Base-by-base conservation (phyloP, 2,329 filamentous ascomycete species). In the Cercospora brassicicola region DNA sequence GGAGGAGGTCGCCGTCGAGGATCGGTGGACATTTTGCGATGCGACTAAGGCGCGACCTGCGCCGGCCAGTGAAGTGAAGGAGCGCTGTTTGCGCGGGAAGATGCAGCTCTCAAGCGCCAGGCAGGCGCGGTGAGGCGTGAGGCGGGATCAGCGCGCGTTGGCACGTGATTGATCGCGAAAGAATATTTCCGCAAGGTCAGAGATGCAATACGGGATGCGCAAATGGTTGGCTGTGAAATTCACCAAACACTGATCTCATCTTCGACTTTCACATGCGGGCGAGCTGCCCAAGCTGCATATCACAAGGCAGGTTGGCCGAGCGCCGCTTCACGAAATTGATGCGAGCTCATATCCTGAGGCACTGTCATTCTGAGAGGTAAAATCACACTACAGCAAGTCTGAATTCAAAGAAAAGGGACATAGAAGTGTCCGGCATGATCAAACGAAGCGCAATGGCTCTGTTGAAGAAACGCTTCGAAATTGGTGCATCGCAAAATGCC, bases 21-120 rank as follows among this genome's bases (percentile, higher is more conserved):
- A 72, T 85, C 84, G 73, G 82, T 77, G 66, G 83, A 80, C 84
- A 85, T 84, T 68, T 63, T 79, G 71, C 31, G 31, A 11, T 23
- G n/a, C 26, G 11, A 61, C 20, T 10, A 26, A 42, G 30, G 45
- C 45, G 45, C 45, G 11, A 51, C 18, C 4, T 13, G 45, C 45
- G 45, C 45, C 20, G 5, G 45, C 11, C 20, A 23, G 20, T 13
- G 45, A 59, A 39, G 56, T 39, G 56, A 59, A 39, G 56, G 30
- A 59, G 31, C n/a, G 15, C 36, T 7, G 36, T 42, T 42, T 42
- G 36, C 33, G 33, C 33, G 33, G 33, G 33, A n/a, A 39, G 33
- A 15, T 39, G 33, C 33, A 39, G 33, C 33, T 39, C 4, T 39
- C 33, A 5, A 39, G 33, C 33, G 33, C 7, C 33, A 39, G 33